Evolutionary conservation across 2,329 filamentous ascomycete genomes (phyloP), one percentile per base, ranked within the genome.

Genomic region (Hymenoscyphus albidus): DNA sequence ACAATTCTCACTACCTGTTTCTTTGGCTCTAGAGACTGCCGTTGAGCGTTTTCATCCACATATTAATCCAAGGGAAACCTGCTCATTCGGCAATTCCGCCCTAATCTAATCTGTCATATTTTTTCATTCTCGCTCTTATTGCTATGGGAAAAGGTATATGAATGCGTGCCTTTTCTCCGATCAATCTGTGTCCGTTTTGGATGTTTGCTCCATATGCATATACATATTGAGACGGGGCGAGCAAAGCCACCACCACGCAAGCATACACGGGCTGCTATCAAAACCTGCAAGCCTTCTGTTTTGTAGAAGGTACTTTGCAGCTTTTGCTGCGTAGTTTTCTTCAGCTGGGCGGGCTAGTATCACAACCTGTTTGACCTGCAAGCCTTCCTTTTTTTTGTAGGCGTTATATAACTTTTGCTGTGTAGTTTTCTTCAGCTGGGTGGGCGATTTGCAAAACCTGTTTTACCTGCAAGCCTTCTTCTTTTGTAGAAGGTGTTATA

Each of bases 11-110:
- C n/a, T 22, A 51, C 14, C n/a, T 40, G 31, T 12, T 57, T 35
- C 39, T 27, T 27, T 42, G 54, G 54, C 27, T 42, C 48, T 39
- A 31, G 38, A 48, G 16, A 40, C 39, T 54, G n/a, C 35, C 40
- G 60, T 32, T n/a, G 44, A 22, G 35, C 51, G 18, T n/a, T 38
- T 22, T 54, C 18, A 54, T 13, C 18, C 12, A 10, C 18, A 27
- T 54, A 22, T 10, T 54, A n/a, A 54, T 27, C 60, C 60, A 65
- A 65, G 62, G 14, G 63, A 65, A 65, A 65, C 63, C n/a, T 65
- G 63, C 63, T 65, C 63, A 65, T n/a, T 57, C n/a, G 18, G 48
- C 42, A 27, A 38, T 22, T 56, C 18, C 48, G 57, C 18, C 51
- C 18, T 35, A 62, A 62, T 54, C n/a, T 27, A 27, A 12, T 14